Evolutionary conservation across 768 basidiomycete genomes (phyloP).

Genomic region (Lepiota brunneoincarnata): DNA sequence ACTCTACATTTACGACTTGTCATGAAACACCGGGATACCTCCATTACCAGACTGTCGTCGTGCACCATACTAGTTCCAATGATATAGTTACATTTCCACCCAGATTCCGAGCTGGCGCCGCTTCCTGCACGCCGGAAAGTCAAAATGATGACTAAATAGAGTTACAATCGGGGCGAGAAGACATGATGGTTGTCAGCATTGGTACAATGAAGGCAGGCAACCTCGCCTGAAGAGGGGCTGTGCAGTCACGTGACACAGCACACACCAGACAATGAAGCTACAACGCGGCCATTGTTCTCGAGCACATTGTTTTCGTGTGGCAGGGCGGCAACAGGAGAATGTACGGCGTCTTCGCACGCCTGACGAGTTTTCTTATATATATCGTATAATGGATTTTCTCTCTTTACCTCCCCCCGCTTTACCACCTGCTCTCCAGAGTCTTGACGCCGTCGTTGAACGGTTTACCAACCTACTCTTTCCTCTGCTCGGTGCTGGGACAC

Average conservation of each 20-base stretch:
- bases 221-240: background rate
- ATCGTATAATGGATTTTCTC: conserved; percentile 1
- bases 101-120: background rate
- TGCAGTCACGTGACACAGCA: conserved; percentile 7
- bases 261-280: conserved; percentile 4
- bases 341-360: conserved; percentile 1
- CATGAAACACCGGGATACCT: background rate
- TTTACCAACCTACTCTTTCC: background rate
- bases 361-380: conserved; percentile 5
- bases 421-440: background rate
- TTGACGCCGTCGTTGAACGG: conserved; percentile 1
- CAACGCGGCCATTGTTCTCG: conserved; percentile 5
- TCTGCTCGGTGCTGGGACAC: conserved; percentile 9
- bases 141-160: background rate
- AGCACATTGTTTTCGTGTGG: conserved; percentile 8
- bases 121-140: background rate
- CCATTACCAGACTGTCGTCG: too few species aligned
- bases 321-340: conserved; percentile 4
- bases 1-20: background rate
- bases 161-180: too few species aligned
- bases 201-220: too few species aligned
- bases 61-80: background rate
- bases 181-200: too few species aligned
- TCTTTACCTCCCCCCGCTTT: background rate
- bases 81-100: background rate